Evolutionary conservation across 1,284 basidiomycete species (phyloP).

Genomic region (Marasmius oreades): DNA sequence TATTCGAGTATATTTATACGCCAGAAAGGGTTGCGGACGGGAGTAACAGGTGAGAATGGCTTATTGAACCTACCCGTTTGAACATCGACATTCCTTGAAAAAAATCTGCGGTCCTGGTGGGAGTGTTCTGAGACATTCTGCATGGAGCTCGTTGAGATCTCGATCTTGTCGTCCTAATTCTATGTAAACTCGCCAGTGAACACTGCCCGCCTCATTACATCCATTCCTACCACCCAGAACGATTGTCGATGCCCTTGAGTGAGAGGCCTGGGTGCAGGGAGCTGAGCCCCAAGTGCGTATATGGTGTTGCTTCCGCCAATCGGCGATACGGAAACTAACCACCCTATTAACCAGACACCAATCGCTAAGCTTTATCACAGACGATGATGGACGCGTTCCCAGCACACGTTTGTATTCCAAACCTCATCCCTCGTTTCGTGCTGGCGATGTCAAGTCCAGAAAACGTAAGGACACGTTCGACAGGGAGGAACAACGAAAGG

Average conservation of each 20-base stretch:
- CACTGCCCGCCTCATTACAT: background rate
- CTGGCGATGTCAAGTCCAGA: background rate
- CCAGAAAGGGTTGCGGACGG: no score
- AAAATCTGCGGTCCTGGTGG: no score
- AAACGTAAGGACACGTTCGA: conserved; percentile 6
- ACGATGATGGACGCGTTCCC: background rate
- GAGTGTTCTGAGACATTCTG: background rate
- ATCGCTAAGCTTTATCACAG: background rate
- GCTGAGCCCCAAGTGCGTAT: background rate
- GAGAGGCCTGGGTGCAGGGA: background rate
- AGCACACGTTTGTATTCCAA: background rate
- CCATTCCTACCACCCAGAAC: background rate
- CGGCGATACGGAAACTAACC: background rate
- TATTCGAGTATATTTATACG: no score
- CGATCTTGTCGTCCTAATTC: conserved; percentile 2
- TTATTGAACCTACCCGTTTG: no score
- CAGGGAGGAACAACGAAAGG: conserved; percentile 10
- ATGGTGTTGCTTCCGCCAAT: background rate
- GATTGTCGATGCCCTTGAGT: background rate
- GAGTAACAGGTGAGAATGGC: no score
- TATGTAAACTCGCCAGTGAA: background rate
- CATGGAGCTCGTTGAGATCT: background rate
- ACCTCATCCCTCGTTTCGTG: background rate
- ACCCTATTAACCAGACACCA: background rate
- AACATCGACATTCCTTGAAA: no score